Conservation (phyloP, 352 stramenopile genomes). For the Globisporangium carolinianum region DNA sequence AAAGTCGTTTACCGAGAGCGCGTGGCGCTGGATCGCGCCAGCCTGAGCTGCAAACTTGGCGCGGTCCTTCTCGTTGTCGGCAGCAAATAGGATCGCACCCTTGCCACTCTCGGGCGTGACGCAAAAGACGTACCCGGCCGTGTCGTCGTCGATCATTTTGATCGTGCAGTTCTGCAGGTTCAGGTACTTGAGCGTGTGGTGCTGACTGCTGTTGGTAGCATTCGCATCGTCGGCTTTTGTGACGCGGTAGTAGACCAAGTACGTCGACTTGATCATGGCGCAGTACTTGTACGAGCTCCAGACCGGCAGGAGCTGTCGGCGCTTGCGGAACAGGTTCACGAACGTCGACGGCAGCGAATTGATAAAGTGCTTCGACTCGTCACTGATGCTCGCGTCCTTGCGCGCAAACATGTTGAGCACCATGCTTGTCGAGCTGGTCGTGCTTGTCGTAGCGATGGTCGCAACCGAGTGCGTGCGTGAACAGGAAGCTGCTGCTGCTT, state of each 20-base stretch:
- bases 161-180: slow-evolving; percentile 74
- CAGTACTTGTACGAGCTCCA: slow-evolving; percentile 86
- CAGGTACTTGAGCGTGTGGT: slow-evolving; percentile 58
- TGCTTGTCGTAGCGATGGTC: neutral
- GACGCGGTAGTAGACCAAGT: slow-evolving; percentile 77
- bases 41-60: slow-evolving; percentile 64
- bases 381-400: slow-evolving; percentile 59
- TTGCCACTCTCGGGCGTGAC: slow-evolving; percentile 64
- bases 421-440: slow-evolving; percentile 22
- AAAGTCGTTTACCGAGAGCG: slow-evolving; percentile 57
- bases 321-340: slow-evolving; percentile 82
- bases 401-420: slow-evolving; percentile 76
- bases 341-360: slow-evolving; percentile 80
- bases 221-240: slow-evolving; percentile 41
- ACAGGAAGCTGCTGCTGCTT: neutral
- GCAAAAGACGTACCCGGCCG: slow-evolving; percentile 67
- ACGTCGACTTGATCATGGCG: slow-evolving; percentile 85
- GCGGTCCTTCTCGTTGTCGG: slow-evolving; percentile 80
- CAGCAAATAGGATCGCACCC: slow-evolving; percentile 64
- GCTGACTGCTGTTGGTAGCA: slow-evolving; percentile 9
- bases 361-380: slow-evolving; percentile 80
- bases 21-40: slow-evolving; percentile 43
- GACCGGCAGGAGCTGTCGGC: slow-evolving; percentile 65
- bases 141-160: slow-evolving; percentile 69
- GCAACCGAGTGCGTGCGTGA: neutral